phyloP scores from a whole-genome alignment of 2,329 filamentous ascomycete genomes.

The Anthostomella pinea region DNA sequence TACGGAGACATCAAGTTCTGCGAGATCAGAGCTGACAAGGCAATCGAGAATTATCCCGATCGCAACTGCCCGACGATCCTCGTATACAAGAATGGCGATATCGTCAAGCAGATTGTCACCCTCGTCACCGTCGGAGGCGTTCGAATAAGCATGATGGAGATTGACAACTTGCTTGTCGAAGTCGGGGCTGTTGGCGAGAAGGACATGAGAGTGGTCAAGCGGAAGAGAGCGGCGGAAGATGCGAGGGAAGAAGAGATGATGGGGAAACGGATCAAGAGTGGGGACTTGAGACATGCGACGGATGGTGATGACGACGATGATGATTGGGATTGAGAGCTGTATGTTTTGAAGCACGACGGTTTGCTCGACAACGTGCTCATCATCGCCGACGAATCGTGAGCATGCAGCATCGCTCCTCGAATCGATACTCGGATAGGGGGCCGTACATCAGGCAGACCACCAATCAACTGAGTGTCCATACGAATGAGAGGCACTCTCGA shows the following conservation, averaged over 20 bases:
- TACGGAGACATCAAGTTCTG: constrained; percentile 98
- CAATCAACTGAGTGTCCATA: too few species aligned
- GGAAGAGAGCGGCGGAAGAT: constrained; percentile 57
- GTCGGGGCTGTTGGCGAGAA: constrained; percentile 75
- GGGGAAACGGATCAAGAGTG: constrained; percentile 50
- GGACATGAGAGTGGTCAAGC: constrained; percentile 72
- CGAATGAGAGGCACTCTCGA: too few species aligned
- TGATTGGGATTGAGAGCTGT: constrained; percentile 55
- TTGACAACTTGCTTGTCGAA: constrained; percentile 79
- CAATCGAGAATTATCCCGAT: constrained; percentile 95
- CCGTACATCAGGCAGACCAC: too few species aligned
- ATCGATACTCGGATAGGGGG: too few species aligned
- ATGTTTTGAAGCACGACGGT: too few species aligned
- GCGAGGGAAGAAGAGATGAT: constrained; percentile 56
- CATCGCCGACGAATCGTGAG: too few species aligned
- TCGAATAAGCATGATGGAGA: constrained; percentile 66
- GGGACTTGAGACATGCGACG: constrained; percentile 45
- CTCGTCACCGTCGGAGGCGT: constrained; percentile 74
- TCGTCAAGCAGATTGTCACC: constrained; percentile 89
- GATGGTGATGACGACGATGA: constrained; percentile 49
- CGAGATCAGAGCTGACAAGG: constrained; percentile 86
- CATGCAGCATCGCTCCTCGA: too few species aligned
- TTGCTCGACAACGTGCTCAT: too few species aligned
- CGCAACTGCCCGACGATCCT: constrained; percentile 91
- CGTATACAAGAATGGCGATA: constrained; percentile 89